These are phyloP conservation scores for Mangifera indica DNA, from an alignment of 345 rosid genomes.

Conservation along the genomic window DNA sequence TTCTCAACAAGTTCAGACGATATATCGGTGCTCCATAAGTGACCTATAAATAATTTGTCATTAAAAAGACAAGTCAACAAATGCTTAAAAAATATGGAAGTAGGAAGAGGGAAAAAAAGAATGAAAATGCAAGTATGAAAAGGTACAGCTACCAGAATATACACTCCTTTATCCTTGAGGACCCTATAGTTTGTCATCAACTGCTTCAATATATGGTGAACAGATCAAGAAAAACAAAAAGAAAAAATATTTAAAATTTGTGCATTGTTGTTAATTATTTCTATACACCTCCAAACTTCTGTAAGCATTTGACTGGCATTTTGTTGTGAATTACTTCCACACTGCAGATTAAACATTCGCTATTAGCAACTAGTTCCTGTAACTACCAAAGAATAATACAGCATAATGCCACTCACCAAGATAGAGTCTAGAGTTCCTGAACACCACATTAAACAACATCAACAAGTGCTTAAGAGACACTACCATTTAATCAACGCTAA, in stretches of 20 bases:
- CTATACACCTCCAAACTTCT: constrained; percentile 79
- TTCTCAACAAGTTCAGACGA: constrained; percentile 55
- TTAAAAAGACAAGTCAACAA: not conserved
- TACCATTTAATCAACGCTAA: not conserved
- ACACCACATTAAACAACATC: constrained; percentile 16
- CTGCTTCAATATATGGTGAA: constrained; percentile 88
- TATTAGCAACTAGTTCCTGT: constrained; percentile 11
- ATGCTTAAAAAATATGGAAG: not conserved
- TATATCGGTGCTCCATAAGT: constrained; percentile 85
- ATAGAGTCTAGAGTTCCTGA: constrained; percentile 91
- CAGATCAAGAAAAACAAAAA: constrained; percentile 58
- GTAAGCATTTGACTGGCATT: constrained; percentile 70
- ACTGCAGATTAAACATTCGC: constrained; percentile 36
- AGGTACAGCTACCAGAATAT: constrained; percentile 60
- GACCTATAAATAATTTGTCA: constrained; percentile 51
- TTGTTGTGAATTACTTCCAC: constrained; percentile 69
- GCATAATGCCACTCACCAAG: constrained; percentile 52
- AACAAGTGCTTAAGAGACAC: not conserved
- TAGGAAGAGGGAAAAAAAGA: not conserved
- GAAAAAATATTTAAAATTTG: constrained; percentile 19
- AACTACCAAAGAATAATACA: not conserved
- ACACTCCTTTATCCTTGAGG: constrained; percentile 89
- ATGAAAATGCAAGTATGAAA: not conserved
- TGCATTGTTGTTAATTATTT: constrained; percentile 6
- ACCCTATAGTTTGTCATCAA: constrained; percentile 92